A percentile compares a stretch with the other conserved stretches of the same genome.
These are phyloP conservation scores for Nymphaea colorata DNA, from an alignment of 164 flowering plant genomes.

Conservation along the genomic window DNA sequence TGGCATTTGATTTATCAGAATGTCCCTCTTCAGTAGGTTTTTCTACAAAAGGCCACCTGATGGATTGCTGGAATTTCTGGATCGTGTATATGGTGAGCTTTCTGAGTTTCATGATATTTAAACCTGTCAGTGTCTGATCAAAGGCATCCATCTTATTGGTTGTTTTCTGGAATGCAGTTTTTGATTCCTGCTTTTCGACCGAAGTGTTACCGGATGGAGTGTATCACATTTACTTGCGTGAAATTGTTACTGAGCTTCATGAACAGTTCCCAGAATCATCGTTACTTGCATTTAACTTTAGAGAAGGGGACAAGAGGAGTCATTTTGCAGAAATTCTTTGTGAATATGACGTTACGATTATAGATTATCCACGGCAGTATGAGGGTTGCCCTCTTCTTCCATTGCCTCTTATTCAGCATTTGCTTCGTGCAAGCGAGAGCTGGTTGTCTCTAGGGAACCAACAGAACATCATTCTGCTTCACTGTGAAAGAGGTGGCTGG, in stretches of 20 bases:
- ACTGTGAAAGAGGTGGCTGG: constrained; percentile 99
- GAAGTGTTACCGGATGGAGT: constrained; percentile 77
- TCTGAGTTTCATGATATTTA: background rate
- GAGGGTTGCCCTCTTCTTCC: constrained; percentile 95
- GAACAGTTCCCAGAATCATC: constrained; percentile 73
- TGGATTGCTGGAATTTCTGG: constrained; percentile 91
- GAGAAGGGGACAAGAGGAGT: constrained; percentile 88
- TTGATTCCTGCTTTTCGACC: constrained; percentile 93
- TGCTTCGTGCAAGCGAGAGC: constrained; percentile 75
- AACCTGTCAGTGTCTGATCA: background rate
- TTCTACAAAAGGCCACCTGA: constrained; percentile 90
- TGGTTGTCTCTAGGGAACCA: constrained; percentile 71
- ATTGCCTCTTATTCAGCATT: constrained; percentile 75
- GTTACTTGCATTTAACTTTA: constrained; percentile 84
- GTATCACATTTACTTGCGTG: constrained; percentile 77
- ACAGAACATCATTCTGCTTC: constrained; percentile 71
- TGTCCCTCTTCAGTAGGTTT: constrained; percentile 87
- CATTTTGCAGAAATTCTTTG: constrained; percentile 79
- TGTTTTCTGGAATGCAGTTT: constrained; percentile 45
- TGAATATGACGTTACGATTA: constrained; percentile 70
- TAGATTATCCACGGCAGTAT: constrained; percentile 94
- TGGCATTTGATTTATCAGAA: constrained; percentile 3
- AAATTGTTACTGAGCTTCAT: constrained; percentile 67
- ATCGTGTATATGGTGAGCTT: constrained; percentile 73
- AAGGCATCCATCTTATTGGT: background rate